Evolutionary conservation across 2,329 filamentous ascomycete genomes (phyloP).

Genomic region (Fusarium longipes): DNA sequence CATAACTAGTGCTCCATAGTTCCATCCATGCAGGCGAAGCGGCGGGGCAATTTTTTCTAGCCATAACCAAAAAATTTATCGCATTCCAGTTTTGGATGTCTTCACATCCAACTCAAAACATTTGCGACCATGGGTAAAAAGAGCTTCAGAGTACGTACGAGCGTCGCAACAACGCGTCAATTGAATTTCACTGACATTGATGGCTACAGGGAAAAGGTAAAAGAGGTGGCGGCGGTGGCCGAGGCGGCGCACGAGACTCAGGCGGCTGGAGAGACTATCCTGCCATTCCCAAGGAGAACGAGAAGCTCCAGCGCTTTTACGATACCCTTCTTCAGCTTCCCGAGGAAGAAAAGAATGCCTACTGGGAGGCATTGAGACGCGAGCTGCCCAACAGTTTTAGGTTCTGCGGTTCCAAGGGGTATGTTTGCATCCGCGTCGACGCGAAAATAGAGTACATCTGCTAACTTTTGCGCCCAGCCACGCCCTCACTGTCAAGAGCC

Average conservation of each 20-base stretch:
- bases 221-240: slow-evolving; percentile 53
- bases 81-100: slow-evolving; percentile 29
- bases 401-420: slow-evolving; percentile 95
- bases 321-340: slow-evolving; percentile 79
- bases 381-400: slow-evolving; percentile 97
- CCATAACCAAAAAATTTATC: slow-evolving; percentile 43
- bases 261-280: slow-evolving; percentile 53
- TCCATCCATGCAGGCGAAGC: slow-evolving; percentile 38
- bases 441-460: slow-evolving; percentile 24
- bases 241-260: slow-evolving; percentile 40
- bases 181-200: slow-evolving; percentile 36
- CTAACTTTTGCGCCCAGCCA: slow-evolving; percentile 65
- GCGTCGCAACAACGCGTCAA: slow-evolving; percentile 10
- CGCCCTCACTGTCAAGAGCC: slow-evolving; percentile 90
- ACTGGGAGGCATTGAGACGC: slow-evolving; percentile 85
- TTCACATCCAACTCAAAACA: slow-evolving; percentile 36
- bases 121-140: slow-evolving; percentile 53
- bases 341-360: slow-evolving; percentile 80
- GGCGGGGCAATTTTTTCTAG: slow-evolving; percentile 41
- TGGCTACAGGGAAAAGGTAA: slow-evolving; percentile 51
- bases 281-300: slow-evolving; percentile 78
- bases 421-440: slow-evolving; percentile 42
- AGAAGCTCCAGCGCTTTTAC: slow-evolving; percentile 88
- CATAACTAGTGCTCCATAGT: slow-evolving; percentile 34
- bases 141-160: slow-evolving; percentile 50